Base-by-base conservation (phyloP, 768 basidiomycete genomes). In the Butyriboletus loyo region DNA sequence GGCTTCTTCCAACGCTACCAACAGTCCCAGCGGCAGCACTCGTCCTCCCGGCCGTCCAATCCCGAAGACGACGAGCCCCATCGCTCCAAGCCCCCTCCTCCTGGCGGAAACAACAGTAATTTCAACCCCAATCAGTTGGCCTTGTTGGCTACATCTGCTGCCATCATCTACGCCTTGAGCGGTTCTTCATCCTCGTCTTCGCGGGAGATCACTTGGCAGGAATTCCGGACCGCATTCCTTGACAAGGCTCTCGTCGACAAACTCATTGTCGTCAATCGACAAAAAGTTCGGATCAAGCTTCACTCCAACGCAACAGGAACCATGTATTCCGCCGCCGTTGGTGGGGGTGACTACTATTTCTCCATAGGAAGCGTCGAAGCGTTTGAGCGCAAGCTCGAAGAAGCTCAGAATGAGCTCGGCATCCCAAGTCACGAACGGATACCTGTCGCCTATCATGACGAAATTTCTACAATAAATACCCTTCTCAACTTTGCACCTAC, bases 181-280 rank as follows among this genome's bases (percentile, higher is more conserved):
- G 65, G 67, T 27, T 75, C 74, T 35, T 69, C 75, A 0, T 73
- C 79, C 5, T 68, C 73, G 0, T 72, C 74, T 24, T 83, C 87
- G 1, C 83, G 89, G 53, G 97, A 99, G 73, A 98, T 99, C 60
- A 99, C 97, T 57, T 99, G 97, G 96, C 95, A 98, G 73, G 97
- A 98, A 72, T 99, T 99, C 77, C 85, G 94, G 47, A 95, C 92
- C 40, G 92, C 93, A 10, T 92, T 99, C 77, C 86, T 99, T 41
- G 89, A 96, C 72, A 94, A 95, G 67, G 96, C 93, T 38, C 82
- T 98, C 48, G 96, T 99, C 34, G 94, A 98, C 60, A 93, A 86
- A 64, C 85, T 98, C 52, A 81, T 85, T 48, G 96, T 98, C 53
- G 81, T 98, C 66, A 98, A 98, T 69, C 83, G 92, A 27, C 82